phyloP scores from a whole-genome alignment of 1,284 basidiomycete genomes.

The Lignosus rhinocerotis region DNA sequence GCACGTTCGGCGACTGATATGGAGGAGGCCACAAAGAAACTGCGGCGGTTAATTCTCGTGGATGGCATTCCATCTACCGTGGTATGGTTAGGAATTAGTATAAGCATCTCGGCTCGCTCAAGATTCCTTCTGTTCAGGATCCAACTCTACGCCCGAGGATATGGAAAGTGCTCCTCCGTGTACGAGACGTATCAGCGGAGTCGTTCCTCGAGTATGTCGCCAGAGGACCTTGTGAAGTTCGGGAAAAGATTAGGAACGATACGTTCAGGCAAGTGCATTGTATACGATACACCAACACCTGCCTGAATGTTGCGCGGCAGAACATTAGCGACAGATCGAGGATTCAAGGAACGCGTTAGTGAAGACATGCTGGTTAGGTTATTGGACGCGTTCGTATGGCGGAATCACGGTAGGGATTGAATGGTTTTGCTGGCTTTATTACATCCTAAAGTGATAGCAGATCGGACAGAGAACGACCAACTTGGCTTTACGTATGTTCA shows the following conservation, averaged over 20 bases:
- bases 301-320: slow-evolving; percentile 44
- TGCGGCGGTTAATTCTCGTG: slow-evolving; percentile 82
- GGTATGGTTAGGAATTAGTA: slow-evolving; percentile 37
- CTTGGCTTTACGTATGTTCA: slow-evolving; percentile 93
- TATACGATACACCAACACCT: not conserved
- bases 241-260: slow-evolving; percentile 86
- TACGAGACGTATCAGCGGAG: slow-evolving; percentile 75
- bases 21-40: slow-evolving; percentile 79
- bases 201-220: slow-evolving; percentile 82
- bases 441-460: slow-evolving; percentile 37
- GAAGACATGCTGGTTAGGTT: slow-evolving; percentile 97
- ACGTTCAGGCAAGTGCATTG: slow-evolving; percentile 62
- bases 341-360: slow-evolving; percentile 92
- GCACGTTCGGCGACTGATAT: slow-evolving; percentile 65
- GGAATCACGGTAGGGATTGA: slow-evolving; percentile 67
- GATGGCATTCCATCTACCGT: slow-evolving; percentile 80
- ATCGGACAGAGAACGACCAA: slow-evolving; percentile 69
- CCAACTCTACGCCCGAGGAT: slow-evolving; percentile 74
- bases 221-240: slow-evolving; percentile 82
- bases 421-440: not conserved
- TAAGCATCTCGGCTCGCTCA: not conserved
- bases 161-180: slow-evolving; percentile 90
- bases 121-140: slow-evolving; percentile 49
- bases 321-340: slow-evolving; percentile 91
- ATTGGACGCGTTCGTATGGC: slow-evolving; percentile 97